phyloP scores from a whole-genome alignment of 148 eudicot genomes.

The Dysphania ambrosioides region DNA sequence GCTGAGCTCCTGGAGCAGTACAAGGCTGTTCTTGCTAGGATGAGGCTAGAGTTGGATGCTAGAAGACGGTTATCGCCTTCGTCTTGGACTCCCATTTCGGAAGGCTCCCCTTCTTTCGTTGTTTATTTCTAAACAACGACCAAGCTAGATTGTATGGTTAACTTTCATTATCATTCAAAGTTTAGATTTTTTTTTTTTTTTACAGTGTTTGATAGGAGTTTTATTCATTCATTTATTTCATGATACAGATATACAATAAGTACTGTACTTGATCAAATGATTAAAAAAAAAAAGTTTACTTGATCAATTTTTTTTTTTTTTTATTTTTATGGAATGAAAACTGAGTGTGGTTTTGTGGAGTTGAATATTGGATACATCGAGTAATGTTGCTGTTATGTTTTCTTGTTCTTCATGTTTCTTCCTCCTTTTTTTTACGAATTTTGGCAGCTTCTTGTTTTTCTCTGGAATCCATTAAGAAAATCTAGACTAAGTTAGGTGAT shows the following conservation, averaged over 20 bases:
- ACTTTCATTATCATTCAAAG: background rate
- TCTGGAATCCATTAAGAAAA: too few species aligned
- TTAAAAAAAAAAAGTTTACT: background rate
- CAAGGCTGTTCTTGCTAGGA: constrained; percentile 24
- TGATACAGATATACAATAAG: constrained; percentile 1
- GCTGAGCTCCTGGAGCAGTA: constrained; percentile 29
- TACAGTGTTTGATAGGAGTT: background rate
- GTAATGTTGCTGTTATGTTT: too few species aligned
- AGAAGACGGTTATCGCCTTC: constrained; percentile 5
- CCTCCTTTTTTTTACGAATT: too few species aligned
- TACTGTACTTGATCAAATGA: background rate
- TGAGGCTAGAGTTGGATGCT: constrained; percentile 24
- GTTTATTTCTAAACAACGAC: constrained; percentile 23
- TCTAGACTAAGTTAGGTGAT: too few species aligned
- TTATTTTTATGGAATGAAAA: background rate
- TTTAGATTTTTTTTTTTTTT: background rate
- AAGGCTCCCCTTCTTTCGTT: constrained; percentile 27
- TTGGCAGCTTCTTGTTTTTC: too few species aligned
- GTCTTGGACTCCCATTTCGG: constrained; percentile 15
- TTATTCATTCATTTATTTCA: background rate
- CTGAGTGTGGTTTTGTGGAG: too few species aligned
- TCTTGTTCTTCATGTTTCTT: too few species aligned
- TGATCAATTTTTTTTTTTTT: background rate
- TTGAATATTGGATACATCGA: too few species aligned
- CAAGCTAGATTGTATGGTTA: background rate